phyloP scores from a whole-genome alignment of 176 grass and related monocot species.

The Hsuehochloa calcarea region DNA sequence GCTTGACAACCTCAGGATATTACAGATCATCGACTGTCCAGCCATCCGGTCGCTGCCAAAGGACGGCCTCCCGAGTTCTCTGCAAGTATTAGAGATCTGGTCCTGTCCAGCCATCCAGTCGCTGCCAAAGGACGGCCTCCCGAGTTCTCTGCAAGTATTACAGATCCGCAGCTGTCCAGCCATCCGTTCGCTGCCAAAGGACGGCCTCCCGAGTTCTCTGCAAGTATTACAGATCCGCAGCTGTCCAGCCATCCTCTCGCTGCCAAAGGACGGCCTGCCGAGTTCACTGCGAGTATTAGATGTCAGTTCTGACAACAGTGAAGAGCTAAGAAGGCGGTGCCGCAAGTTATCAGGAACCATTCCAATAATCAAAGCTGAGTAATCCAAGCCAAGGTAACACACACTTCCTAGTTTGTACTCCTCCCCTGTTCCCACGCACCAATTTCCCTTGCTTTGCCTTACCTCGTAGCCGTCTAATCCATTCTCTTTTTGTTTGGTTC shows the following conservation, averaged over 20 bases:
- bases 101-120: background rate
- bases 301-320: fast-evolving
- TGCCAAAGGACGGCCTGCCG: background rate
- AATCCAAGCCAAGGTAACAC: slow-evolving; percentile 22
- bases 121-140: background rate
- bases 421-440: background rate
- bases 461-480: no score
- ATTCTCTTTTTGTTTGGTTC: background rate
- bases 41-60: background rate
- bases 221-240: fast-evolving
- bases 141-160: background rate
- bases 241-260: background rate
- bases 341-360: slow-evolving; percentile 28
- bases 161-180: no score
- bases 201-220: background rate
- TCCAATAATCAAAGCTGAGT: background rate
- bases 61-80: background rate
- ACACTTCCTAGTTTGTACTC: background rate
- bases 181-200: background rate
- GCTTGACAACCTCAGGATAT: background rate
- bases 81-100: fast-evolving
- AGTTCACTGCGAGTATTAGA: background rate
- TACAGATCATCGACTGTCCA: fast-evolving
- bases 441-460: background rate
- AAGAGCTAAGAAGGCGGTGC: slow-evolving; percentile 15